Evolutionary conservation across 1,284 basidiomycete species (phyloP), one percentile per base, ranked within the genome.

Genomic region (Trichosporon sp.): DNA sequence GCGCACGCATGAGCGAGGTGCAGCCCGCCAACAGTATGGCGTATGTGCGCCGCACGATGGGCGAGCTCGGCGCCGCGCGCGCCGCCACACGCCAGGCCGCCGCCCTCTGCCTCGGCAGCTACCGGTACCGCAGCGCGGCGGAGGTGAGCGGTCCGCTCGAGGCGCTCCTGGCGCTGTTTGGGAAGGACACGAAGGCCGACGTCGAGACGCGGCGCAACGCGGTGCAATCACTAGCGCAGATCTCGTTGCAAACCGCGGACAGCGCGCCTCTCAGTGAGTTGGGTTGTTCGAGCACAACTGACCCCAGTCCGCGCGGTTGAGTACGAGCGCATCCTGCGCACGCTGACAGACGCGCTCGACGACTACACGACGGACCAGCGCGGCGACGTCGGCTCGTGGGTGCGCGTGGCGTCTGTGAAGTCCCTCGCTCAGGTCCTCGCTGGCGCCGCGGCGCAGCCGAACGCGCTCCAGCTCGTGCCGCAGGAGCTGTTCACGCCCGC

Each of bases 371-470:
- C 88, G 34, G 97, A 99, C 78, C 92, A 97, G 81, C 88, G 97
- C 68, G 97, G 97, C 4, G 97, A 99, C 78, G 92, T 99, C 27
- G 97, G 97, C 31, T 98, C 95, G 0, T 98, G 95, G 95, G 88
- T 97, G 32, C 90, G 97, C 64, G 86, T 91, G 86, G 89, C 51
- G 89, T 89, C 77, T 85, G 93, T 71, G 77, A 93, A 72, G 32
- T 68, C 75, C 62, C 70, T 80, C 5, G 74, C 72, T 0, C 68
- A 62, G 13, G 69, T 75, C 12, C 68, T 75, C 29, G 72, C 64
- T 7, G 76, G 42, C 66, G 76, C 73, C 6, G 72, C 68, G 0
- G 2, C 8, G 2, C 12, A 44, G 29, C 29, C 64, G 68, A 80
- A 84, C 29, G 77, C 83, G 0, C 21, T 25, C 1, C n/a, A 63